Base-by-base conservation (phyloP, 78 protist genomes). In the Dictyostelium purpureum region DNA sequence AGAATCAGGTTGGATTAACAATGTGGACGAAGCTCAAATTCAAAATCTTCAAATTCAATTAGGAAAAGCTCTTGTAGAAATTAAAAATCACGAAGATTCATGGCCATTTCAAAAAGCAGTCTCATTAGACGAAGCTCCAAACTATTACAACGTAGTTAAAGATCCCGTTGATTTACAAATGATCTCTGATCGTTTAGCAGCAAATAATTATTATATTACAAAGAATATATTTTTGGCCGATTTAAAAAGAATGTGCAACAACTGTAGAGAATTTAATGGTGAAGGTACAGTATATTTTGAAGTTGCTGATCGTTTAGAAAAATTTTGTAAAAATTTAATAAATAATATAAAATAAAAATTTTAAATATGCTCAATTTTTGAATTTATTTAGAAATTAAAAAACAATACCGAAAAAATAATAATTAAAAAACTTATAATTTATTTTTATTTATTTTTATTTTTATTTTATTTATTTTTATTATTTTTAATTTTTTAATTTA, bases 181-280 rank as follows among this genome's bases (percentile, higher is more conserved):
- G 67, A 76, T 93, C 5, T 63, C 66, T 10, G 49, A 76, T 26
- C 65, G 96, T 24, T 16, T 93, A 1, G 45, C 81, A 40, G 31
- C 52, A 28, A 73, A 82, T 11, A 40, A 57, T 1, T 93, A 87
- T 66, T 93, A 93, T 40, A 80, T 93, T 74, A 93, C 96, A 31
- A 61, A 80, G 43, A 78, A 93, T 43, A 77, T 93, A 49, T 85
- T 93, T 45, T 21, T 63, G 9, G 87, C 96, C 6, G 96, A 93
- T 59, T 16, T 93, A 0, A 82, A 71, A 66, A 79, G 96, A 61
- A 81, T 93, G 80, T 93, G 88, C 49, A 65, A 93, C n/a, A 93
- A 93, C 24, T 93, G 96, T 67, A 38, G 80, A 52, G 73, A 61
- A n/a, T 93, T 61, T 75, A 93, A 93, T 49, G 79, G 81, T 37